Conservation (phyloP, 805 yeast genomes). For the Candida coquimbonensis region DNA sequence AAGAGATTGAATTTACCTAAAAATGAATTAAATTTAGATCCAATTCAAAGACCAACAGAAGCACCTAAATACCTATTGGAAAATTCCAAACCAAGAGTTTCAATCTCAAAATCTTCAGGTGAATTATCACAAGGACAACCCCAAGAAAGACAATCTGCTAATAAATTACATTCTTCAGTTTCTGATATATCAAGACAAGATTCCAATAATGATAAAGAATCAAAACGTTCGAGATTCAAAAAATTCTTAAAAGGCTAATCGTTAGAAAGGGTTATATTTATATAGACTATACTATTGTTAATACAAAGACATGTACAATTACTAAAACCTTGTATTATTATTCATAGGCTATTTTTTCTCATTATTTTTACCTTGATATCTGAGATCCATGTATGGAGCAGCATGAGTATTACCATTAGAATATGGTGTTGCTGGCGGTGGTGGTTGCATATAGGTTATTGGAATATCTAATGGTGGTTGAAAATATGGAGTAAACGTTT, state of each 20-base stretch:
- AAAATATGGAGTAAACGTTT: too few species aligned
- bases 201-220: slow-evolving; percentile 32
- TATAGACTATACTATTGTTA: too few species aligned
- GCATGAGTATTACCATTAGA: too few species aligned
- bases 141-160: too few species aligned
- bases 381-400: too few species aligned
- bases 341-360: too few species aligned
- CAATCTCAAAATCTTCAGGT: slow-evolving; percentile 8
- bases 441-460: too few species aligned
- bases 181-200: slow-evolving; percentile 1
- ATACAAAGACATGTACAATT: too few species aligned
- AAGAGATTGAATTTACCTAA: slow-evolving; percentile 31
- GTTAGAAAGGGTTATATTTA: background rate
- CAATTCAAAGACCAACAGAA: slow-evolving; percentile 25
- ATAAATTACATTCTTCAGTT: background rate
- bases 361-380: too few species aligned
- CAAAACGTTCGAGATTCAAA: slow-evolving; percentile 40
- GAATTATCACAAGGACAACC: slow-evolving; percentile 2
- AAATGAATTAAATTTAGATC: slow-evolving; percentile 34
- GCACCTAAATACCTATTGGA: slow-evolving; percentile 30
- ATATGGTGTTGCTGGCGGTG: too few species aligned
- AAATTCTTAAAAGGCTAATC: slow-evolving; percentile 33
- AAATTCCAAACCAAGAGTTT: slow-evolving; percentile 4
- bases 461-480: too few species aligned
- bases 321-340: too few species aligned